phyloP scores from a whole-genome alignment of 352 stramenopile species.

The Phytophthora colocasiae region DNA sequence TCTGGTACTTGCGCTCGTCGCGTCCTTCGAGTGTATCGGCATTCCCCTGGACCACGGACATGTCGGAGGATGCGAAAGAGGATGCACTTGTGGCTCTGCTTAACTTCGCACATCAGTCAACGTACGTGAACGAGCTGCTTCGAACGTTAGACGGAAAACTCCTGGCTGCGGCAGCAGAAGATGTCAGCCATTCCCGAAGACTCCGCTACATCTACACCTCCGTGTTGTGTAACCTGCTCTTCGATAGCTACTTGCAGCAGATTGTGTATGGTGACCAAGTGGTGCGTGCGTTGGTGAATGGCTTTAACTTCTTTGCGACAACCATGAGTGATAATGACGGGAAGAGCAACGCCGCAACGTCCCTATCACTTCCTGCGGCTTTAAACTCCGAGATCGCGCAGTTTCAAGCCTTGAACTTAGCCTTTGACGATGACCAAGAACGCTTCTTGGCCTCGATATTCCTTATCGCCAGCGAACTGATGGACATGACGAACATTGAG shows the following conservation, averaged over 20 bases:
- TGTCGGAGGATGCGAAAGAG: constrained; percentile 66
- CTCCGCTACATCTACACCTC: constrained; percentile 72
- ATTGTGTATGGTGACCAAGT: constrained; percentile 68
- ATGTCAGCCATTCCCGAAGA: constrained; percentile 40
- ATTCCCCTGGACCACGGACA: constrained; percentile 35
- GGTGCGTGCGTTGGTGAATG: constrained; percentile 56
- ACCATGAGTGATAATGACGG: neutral
- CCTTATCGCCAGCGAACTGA: constrained; percentile 68
- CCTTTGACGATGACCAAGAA: constrained; percentile 68
- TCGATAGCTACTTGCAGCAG: constrained; percentile 71
- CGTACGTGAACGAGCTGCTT: constrained; percentile 59
- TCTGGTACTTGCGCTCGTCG: constrained; percentile 31
- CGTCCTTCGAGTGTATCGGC: constrained; percentile 1
- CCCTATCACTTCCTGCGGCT: neutral
- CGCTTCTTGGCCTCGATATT: constrained; percentile 75
- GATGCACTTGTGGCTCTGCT: constrained; percentile 70
- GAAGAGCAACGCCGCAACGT: neutral
- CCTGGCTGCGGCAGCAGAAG: constrained; percentile 50
- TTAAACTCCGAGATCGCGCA: constrained; percentile 22
- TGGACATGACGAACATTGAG: constrained; percentile 67
- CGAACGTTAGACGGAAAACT: constrained; percentile 64
- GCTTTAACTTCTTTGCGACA: constrained; percentile 53
- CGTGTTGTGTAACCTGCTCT: constrained; percentile 73
- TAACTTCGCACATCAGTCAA: constrained; percentile 63
- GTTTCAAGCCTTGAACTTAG: constrained; percentile 51